These are phyloP conservation scores for Lactarius sanguifluus DNA, from an alignment of 768 basidiomycete genomes.

Conservation along the genomic window DNA sequence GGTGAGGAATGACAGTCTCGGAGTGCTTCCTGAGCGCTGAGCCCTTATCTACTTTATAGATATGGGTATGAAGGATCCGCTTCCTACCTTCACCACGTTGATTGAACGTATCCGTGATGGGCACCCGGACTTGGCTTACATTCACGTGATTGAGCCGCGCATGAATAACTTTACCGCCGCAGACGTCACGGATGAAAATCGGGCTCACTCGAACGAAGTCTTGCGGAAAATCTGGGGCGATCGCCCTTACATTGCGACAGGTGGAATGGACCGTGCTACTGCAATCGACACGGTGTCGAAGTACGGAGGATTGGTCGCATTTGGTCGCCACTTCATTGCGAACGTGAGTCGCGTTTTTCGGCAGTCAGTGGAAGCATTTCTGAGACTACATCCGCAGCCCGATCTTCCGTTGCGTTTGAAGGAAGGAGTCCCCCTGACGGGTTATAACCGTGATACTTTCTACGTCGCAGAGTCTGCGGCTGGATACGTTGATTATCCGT, in stretches of 20 bases:
- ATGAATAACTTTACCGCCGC: not conserved
- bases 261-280: slow-evolving; percentile 14
- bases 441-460: slow-evolving; percentile 17
- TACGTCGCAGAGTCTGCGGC: slow-evolving; percentile 8
- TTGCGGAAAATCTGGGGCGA: slow-evolving; percentile 7
- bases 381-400: slow-evolving; percentile 4
- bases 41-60: not conserved
- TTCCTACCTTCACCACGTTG: slow-evolving; percentile 14
- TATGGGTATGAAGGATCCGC: slow-evolving; percentile 24
- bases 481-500: slow-evolving; percentile 26
- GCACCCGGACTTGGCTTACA: slow-evolving; percentile 17
- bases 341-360: slow-evolving; percentile 16
- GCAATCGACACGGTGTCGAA: slow-evolving; percentile 12
- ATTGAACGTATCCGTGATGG: slow-evolving; percentile 10
- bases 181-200: not conserved
- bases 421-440: slow-evolving; percentile 3
- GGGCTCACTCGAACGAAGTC: not conserved
- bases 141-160: slow-evolving; percentile 14
- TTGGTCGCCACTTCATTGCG: slow-evolving; percentile 21
- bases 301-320: slow-evolving; percentile 18
- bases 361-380: not conserved
- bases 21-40: not conserved
- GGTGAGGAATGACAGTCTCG: slow-evolving; percentile 16
- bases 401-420: slow-evolving; percentile 27
- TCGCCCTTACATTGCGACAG: slow-evolving; percentile 15